These are phyloP conservation scores for Monilinia vaccinii-corymbosi DNA, from an alignment of 2,329 filamentous ascomycete species.

Conservation along the genomic window DNA sequence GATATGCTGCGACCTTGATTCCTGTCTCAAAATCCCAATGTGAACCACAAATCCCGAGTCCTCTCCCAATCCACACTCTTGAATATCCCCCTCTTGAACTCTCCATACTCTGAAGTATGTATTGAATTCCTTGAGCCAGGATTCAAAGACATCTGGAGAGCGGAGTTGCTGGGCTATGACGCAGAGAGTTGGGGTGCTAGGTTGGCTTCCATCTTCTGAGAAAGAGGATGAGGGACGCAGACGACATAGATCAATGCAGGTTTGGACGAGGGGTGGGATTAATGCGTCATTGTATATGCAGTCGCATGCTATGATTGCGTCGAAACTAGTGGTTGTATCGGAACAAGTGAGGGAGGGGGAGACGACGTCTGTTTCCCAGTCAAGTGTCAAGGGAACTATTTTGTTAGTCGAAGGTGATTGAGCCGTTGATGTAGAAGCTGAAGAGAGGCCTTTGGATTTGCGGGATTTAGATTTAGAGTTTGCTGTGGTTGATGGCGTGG, in stretches of 20 bases:
- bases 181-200: conserved; percentile 52
- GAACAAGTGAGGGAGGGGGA: conserved; percentile 22
- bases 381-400: conserved; percentile 39
- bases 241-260: conserved; percentile 65
- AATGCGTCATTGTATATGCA: conserved; percentile 93
- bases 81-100: conserved; percentile 34
- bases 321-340: conserved; percentile 42
- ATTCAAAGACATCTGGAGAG: conserved; percentile 73
- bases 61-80: conserved; percentile 1
- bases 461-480: conserved; percentile 6
- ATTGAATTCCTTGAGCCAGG: conserved; percentile 65
- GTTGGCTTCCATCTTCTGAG: neutral
- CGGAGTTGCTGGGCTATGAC: conserved; percentile 85
- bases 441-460: conserved; percentile 19
- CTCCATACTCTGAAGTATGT: conserved; percentile 66
- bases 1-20: neutral
- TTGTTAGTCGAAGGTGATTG: neutral
- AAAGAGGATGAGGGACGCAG: conserved; percentile 35
- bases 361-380: conserved; percentile 61
- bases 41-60: conserved; percentile 76
- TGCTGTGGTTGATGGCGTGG: neutral
- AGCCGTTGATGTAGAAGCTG: neutral
- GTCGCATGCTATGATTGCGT: conserved; percentile 76
- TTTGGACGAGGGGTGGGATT: conserved; percentile 71
- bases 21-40: conserved; percentile 52